phyloP scores from a whole-genome alignment of 2,329 filamentous ascomycete species.

The Arthrobotrys pseudoclavata region DNA sequence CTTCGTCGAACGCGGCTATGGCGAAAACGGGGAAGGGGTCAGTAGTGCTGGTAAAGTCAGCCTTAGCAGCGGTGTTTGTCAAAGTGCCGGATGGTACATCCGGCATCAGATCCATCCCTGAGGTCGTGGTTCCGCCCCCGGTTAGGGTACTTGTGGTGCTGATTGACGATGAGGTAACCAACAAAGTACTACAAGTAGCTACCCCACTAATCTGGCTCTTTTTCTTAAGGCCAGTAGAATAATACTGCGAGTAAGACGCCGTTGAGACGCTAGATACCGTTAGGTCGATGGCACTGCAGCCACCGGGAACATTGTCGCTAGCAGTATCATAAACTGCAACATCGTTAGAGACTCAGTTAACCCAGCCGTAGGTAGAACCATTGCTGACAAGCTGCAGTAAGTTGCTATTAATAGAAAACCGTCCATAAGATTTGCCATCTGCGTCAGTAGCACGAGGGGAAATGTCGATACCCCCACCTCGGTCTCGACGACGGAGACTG shows the following conservation, averaged over 20 bases:
- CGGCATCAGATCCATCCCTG: neutral
- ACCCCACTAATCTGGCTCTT: conserved; percentile 12
- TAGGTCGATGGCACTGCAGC: conserved; percentile 26
- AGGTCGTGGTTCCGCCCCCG: neutral
- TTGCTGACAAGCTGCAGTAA: conserved; percentile 16
- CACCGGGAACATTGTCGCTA: conserved; percentile 25
- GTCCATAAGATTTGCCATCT: conserved; percentile 13
- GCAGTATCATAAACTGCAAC: conserved; percentile 31
- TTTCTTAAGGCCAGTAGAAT: conserved; percentile 23
- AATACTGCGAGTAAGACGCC: conserved; percentile 40
- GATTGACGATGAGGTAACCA: conserved; percentile 12
- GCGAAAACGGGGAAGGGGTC: conserved; percentile 43
- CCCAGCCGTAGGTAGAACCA: conserved; percentile 26
- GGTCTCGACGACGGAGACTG: neutral
- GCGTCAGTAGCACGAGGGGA: conserved; percentile 13
- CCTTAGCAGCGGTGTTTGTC: conserved; percentile 30
- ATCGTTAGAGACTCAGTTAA: conserved; percentile 30
- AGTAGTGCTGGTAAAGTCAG: conserved; percentile 31
- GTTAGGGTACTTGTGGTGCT: conserved; percentile 14
- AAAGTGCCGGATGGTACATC: neutral
- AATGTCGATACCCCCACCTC: conserved; percentile 7
- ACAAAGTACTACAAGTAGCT: conserved; percentile 19
- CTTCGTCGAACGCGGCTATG: conserved; percentile 20
- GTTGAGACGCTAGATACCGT: conserved; percentile 38
- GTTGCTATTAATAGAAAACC: conserved; percentile 25